Evolutionary conservation across 805 yeast species (phyloP).

Genomic region (Ogataea zsoltii): DNA sequence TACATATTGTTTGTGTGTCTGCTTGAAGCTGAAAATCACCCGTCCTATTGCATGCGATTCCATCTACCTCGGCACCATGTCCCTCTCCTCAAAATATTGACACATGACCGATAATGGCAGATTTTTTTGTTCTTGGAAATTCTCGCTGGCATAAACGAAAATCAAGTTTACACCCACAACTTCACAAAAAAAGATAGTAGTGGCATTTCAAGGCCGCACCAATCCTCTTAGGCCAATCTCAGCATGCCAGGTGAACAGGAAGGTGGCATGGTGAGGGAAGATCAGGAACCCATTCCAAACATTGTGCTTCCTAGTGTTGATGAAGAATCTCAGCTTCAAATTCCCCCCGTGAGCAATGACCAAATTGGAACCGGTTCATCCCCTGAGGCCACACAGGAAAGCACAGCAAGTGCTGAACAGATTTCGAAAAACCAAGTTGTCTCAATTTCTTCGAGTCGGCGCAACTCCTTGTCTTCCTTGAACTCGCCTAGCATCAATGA

Average conservation of each 20-base stretch:
- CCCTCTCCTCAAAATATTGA: not conserved
- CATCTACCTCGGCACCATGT: no score
- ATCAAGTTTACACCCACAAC: not conserved
- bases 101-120: constrained; percentile 4
- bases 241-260: not conserved
- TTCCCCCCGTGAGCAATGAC: constrained; percentile 4
- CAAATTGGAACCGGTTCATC: not conserved
- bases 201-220: not conserved
- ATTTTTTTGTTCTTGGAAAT: not conserved
- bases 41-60: no score
- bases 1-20: no score
- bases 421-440: not conserved
- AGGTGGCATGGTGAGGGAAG: not conserved
- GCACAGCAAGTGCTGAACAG: not conserved
- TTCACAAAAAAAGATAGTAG: not conserved
- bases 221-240: not conserved
- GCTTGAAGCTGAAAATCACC: no score
- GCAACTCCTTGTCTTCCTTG: constrained; percentile 9
- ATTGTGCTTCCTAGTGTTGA: constrained; percentile 9
- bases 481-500: constrained; percentile 20
- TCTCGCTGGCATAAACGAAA: constrained; percentile 8
- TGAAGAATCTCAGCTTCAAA: constrained; percentile 11
- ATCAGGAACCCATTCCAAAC: not conserved
- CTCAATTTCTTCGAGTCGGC: constrained; percentile 7
- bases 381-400: not conserved